Evolutionary conservation across 2,329 filamentous ascomycete species (phyloP), one percentile per base, ranked within the genome.

Genomic region (Neofusicoccum ribis): DNA sequence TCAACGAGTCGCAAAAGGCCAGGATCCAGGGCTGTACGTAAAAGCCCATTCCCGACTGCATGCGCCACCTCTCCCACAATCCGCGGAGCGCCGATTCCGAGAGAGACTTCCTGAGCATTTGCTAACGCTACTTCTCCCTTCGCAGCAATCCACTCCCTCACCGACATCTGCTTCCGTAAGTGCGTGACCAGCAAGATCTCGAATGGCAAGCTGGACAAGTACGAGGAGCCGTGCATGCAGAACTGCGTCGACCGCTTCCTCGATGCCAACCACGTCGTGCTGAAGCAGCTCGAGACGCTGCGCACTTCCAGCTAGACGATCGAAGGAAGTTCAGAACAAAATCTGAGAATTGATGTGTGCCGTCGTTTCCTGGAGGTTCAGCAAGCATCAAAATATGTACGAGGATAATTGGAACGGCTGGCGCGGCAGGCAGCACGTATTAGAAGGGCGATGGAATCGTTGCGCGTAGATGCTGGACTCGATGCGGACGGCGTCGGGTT

Each of bases 201-300:
- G 70, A 86, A 84, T 67, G 86, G 88, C 34, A 86, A 88, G 72
- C 83, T 99, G 70, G 92, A 96, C 70, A 86, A 85, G 73, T 82
- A 80, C 67, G 95, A 99, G 82, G 89, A 95, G 81, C 81, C 83
- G 8, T 99, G 95, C 78, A 86, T 97, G 77, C 84, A 89, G 77
- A 97, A 97, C 83, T 99, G 95, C 75, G 93, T 98, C 65, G 91
- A 97, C 73, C 86, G 95, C 65, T 98, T 96, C 80, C 85, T 98
- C 81, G 95, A 99, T 79, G 86, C 93, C 68, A 95, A 94, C 80
- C 80, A 91, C 69, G 83, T 92, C 62, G 91, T 96, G n/a, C 82
- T 97, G 78, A 90, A 89, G 83, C 91, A 97, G 76, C 81, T 98
- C 73, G 89, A 95, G 77, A 85, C 78, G 67, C 79, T 91, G 79